phyloP scores from a whole-genome alignment of 768 basidiomycete genomes.

The Termitomyces sp. region DNA sequence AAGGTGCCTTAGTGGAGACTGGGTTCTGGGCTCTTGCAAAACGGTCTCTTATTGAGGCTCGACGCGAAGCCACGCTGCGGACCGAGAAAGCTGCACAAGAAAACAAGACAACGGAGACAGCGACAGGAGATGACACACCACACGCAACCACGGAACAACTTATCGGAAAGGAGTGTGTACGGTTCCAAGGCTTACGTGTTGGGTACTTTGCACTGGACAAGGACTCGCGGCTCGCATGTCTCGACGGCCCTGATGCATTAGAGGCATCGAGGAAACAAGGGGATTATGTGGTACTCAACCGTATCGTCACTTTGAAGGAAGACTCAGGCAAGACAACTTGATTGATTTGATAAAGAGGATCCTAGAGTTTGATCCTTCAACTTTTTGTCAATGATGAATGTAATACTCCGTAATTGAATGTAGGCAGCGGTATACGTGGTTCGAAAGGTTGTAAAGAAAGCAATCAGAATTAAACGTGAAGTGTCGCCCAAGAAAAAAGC shows the following conservation, averaged over 20 bases:
- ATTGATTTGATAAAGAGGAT: not conserved
- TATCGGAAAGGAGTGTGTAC: slow-evolving; percentile 86
- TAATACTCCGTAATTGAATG: slow-evolving; percentile 17
- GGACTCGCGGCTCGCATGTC: slow-evolving; percentile 66
- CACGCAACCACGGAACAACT: slow-evolving; percentile 75
- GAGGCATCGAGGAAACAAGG: slow-evolving; percentile 52
- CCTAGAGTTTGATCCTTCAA: not conserved
- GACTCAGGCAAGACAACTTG: slow-evolving; percentile 72
- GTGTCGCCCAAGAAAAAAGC: slow-evolving; percentile 14
- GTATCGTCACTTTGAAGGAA: slow-evolving; percentile 93
- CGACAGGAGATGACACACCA: slow-evolving; percentile 53
- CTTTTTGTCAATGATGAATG: slow-evolving; percentile 8
- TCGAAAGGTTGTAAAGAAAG: slow-evolving; percentile 19
- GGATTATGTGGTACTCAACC: slow-evolving; percentile 83
- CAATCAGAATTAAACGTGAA: slow-evolving; percentile 20
- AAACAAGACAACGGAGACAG: slow-evolving; percentile 30
- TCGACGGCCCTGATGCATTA: slow-evolving; percentile 51
- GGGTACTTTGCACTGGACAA: slow-evolving; percentile 95
- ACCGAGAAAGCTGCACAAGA: slow-evolving; percentile 59
- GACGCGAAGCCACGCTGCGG: slow-evolving; percentile 57
- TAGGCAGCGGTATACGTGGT: slow-evolving; percentile 19
- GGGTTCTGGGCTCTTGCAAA: slow-evolving; percentile 88
- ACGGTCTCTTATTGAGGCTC: slow-evolving; percentile 59
- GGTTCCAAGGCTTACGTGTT: slow-evolving; percentile 95
- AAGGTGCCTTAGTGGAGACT: slow-evolving; percentile 80